phyloP scores from a whole-genome alignment of 2,329 filamentous ascomycete genomes.

The Chaetomium strumarium region DNA sequence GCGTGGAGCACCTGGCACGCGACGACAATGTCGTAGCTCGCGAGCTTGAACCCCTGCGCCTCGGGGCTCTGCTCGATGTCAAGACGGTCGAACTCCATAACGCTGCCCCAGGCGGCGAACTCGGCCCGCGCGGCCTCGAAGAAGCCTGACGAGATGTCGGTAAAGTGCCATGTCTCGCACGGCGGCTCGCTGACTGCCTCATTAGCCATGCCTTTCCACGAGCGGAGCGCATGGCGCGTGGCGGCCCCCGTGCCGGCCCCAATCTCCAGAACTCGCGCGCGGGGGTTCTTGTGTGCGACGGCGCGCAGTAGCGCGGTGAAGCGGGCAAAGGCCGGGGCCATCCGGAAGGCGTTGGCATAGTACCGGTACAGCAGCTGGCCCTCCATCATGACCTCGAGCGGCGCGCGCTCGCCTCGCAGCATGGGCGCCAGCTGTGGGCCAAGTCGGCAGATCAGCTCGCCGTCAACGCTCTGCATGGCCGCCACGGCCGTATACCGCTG shows the following conservation, averaged over 20 bases:
- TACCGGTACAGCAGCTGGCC: constrained; percentile 32
- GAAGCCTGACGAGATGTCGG: constrained; percentile 21
- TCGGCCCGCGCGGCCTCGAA: constrained; percentile 27
- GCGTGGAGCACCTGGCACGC: constrained; percentile 34
- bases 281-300: constrained; percentile 13
- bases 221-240: constrained; percentile 24
- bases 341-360: no score
- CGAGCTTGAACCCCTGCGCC: constrained; percentile 28
- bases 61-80: constrained; percentile 28
- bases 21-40: constrained; percentile 32
- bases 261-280: constrained; percentile 30
- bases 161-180: constrained; percentile 12
- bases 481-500: constrained; percentile 22
- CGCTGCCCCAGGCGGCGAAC: constrained; percentile 16
- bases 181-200: no score
- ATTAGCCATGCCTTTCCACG: background rate
- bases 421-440: constrained; percentile 30
- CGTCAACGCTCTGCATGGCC: constrained; percentile 24
- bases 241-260: constrained; percentile 37
- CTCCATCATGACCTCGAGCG: constrained; percentile 32
- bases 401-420: constrained; percentile 27
- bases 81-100: constrained; percentile 26
- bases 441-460: constrained; percentile 28
- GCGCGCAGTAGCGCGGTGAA: constrained; percentile 14
- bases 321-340: constrained; percentile 14